Evolutionary conservation across 78 protist genomes (phyloP).

Genomic region (Anaeramoeba flamelloides): DNA sequence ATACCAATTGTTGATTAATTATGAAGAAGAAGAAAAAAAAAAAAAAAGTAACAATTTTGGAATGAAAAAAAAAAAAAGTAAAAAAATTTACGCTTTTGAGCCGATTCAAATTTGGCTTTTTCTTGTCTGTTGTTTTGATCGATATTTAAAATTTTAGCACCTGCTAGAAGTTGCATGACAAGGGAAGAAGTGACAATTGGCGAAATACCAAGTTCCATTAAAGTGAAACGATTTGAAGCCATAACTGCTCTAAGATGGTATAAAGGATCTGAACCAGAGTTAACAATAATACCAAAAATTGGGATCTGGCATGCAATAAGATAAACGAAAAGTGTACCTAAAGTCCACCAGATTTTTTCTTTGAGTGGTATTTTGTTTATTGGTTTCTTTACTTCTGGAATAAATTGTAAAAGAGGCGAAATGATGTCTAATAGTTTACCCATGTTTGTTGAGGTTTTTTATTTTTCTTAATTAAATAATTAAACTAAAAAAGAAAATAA

Average conservation of each 20-base stretch:
- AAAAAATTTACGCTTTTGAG: conserved; percentile 68
- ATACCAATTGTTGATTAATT: too few species aligned
- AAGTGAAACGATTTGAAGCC: conserved; percentile 97
- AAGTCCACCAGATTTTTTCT: conserved; percentile 87
- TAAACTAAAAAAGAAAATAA: too few species aligned
- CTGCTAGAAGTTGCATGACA: conserved; percentile 65
- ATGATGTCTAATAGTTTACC: too few species aligned
- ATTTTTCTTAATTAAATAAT: too few species aligned
- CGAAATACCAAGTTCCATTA: conserved; percentile 98
- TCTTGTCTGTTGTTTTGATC: conserved; percentile 75
- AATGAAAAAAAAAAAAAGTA: background rate
- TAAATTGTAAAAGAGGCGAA: too few species aligned
- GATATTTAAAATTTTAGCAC: conserved; percentile 86
- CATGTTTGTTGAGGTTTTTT: too few species aligned
- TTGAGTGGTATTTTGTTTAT: conserved; percentile 53
- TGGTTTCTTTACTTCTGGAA: too few species aligned
- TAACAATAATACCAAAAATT: conserved; percentile 62
- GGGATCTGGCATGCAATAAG: conserved; percentile 95
- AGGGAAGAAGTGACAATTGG: conserved; percentile 93
- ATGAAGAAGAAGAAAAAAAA: background rate
- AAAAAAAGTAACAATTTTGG: background rate
- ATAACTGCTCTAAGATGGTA: conserved; percentile 95
- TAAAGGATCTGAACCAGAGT: conserved; percentile 74
- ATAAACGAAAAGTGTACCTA: conserved; percentile 79
- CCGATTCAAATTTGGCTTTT: conserved; percentile 70